Conservation (phyloP, 2,329 filamentous ascomycete genomes). For the Cordyceps javanica region DNA sequence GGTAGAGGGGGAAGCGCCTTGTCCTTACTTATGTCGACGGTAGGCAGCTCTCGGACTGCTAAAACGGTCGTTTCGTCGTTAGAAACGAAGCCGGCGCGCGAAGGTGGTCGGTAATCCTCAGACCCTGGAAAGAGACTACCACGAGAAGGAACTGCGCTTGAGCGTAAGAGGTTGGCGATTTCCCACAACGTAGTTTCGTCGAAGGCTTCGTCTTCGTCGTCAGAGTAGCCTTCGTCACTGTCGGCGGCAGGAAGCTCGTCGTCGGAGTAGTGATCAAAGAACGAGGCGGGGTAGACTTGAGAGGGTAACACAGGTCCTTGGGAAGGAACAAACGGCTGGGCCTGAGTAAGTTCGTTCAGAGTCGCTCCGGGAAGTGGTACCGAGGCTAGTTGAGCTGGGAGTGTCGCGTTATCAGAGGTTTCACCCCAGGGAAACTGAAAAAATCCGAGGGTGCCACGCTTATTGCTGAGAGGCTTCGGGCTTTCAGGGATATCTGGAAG, state of each 20-base stretch:
- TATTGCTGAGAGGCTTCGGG: slow-evolving; percentile 52
- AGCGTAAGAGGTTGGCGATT: slow-evolving; percentile 53
- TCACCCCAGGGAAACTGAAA: slow-evolving; percentile 64
- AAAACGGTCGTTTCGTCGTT: background rate
- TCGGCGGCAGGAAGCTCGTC: slow-evolving; percentile 34
- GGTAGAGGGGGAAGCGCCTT: slow-evolving; percentile 9
- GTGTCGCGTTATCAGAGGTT: slow-evolving; percentile 48
- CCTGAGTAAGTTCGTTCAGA: slow-evolving; percentile 20
- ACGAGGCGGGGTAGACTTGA: slow-evolving; percentile 42
- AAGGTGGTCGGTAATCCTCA: background rate
- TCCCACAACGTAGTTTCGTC: slow-evolving; percentile 59
- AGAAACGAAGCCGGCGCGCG: background rate
- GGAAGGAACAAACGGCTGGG: background rate
- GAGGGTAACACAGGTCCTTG: slow-evolving; percentile 15
- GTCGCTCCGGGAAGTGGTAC: slow-evolving; percentile 48
- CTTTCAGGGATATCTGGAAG: slow-evolving; percentile 60
- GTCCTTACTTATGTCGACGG: slow-evolving; percentile 12
- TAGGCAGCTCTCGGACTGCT: background rate
- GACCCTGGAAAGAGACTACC: slow-evolving; percentile 40
- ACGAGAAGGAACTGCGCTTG: slow-evolving; percentile 45
- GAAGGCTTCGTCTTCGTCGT: slow-evolving; percentile 45
- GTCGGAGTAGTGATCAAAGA: slow-evolving; percentile 56
- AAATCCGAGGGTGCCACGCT: slow-evolving; percentile 54
- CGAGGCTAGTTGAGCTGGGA: slow-evolving; percentile 29
- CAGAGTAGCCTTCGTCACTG: slow-evolving; percentile 27